Conservation (phyloP, 2,329 filamentous ascomycete species). For the Spiromastix sp. region DNA sequence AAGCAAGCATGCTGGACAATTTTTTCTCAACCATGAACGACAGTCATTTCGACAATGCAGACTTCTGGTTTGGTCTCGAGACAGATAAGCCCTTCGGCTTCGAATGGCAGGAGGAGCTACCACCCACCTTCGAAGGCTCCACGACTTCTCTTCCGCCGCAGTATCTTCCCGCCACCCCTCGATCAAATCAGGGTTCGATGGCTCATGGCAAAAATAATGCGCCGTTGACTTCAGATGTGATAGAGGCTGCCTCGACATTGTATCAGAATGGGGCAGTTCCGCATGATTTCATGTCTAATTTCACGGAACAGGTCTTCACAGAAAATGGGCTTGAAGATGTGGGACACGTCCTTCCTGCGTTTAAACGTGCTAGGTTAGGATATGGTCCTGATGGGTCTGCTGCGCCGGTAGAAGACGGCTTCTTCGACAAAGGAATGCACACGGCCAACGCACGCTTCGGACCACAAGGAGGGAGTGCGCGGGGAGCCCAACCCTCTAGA, state of each 20-base stretch:
- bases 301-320: conserved; percentile 18
- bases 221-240: conserved; percentile 38
- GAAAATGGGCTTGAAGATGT: conserved; percentile 9
- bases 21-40: conserved; percentile 34
- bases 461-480: conserved; percentile 21
- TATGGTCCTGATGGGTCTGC: background rate
- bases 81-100: conserved; percentile 13
- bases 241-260: conserved; percentile 46
- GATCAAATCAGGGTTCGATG: conserved; percentile 14
- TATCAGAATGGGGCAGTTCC: conserved; percentile 26
- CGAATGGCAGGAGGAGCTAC: conserved; percentile 41
- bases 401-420: background rate
- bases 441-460: conserved; percentile 30
- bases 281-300: conserved; percentile 19
- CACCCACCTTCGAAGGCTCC: conserved; percentile 56
- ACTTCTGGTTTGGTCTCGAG: conserved; percentile 26
- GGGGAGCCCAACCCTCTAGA: conserved; percentile 26
- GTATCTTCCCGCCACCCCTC: conserved; percentile 8
- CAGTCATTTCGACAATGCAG: conserved; percentile 26
- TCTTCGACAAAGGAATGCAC: conserved; percentile 20
- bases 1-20: conserved; percentile 45
- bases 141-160: conserved; percentile 43
- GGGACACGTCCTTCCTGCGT: too few species aligned
- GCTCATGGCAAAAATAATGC: conserved; percentile 16
- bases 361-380: background rate